phyloP scores from a whole-genome alignment of 2,329 filamentous ascomycete genomes.

The Ascochyta koolunga region DNA sequence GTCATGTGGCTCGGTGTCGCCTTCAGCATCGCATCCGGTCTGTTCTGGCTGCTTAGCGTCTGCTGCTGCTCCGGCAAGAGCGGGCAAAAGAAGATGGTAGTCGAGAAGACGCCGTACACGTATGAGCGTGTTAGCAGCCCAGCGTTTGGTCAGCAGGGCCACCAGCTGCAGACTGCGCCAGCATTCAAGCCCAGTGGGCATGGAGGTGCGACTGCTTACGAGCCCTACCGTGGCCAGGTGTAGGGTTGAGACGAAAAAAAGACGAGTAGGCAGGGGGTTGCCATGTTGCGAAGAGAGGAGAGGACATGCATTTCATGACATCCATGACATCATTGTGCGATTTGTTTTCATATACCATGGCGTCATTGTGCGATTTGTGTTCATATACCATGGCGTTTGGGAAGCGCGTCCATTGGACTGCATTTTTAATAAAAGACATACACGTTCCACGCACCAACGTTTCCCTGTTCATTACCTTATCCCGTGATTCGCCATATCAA shows the following conservation, averaged over 20 bases:
- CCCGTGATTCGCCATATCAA: neutral
- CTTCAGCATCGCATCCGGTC: conserved; percentile 73
- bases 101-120: conserved; percentile 66
- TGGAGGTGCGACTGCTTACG: conserved; percentile 45
- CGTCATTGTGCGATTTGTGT: conserved; percentile 9
- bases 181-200: conserved; percentile 26
- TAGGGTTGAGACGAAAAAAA: neutral
- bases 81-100: conserved; percentile 53
- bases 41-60: conserved; percentile 91
- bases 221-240: conserved; percentile 44
- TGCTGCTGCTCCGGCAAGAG: conserved; percentile 85
- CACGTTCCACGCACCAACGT: neutral
- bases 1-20: conserved; percentile 80
- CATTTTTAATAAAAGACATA: neutral
- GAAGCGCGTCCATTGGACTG: neutral
- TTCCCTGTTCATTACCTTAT: neutral
- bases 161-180: conserved; percentile 21
- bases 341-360: conserved; percentile 13
- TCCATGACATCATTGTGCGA: conserved; percentile 5
- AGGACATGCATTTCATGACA: conserved; percentile 2
- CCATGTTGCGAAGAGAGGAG: no score
- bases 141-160: conserved; percentile 45
- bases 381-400: conserved; percentile 17
- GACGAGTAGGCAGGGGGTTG: no score
- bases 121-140: conserved; percentile 62